Evolutionary conservation across 1,284 basidiomycete species (phyloP).

Genomic region (Sanghuangporus weigelae): DNA sequence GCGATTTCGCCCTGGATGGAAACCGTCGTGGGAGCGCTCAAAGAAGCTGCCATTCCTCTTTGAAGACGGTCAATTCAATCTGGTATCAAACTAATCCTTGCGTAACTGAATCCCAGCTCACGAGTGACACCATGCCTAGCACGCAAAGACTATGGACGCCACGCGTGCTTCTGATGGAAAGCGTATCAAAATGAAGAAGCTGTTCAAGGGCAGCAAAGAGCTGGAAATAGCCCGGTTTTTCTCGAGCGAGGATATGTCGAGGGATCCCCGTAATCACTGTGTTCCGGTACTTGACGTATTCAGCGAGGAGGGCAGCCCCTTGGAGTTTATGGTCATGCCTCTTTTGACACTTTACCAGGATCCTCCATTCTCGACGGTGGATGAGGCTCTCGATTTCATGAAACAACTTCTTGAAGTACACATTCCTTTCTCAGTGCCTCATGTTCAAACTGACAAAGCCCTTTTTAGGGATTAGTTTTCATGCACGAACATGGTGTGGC

Average conservation of each 20-base stretch:
- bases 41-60: conserved; percentile 10
- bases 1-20: conserved; percentile 25
- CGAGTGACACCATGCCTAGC: background rate
- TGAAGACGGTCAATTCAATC: conserved; percentile 25
- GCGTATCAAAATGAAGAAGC: background rate
- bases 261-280: conserved; percentile 18
- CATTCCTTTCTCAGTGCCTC: background rate
- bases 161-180: background rate
- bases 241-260: background rate
- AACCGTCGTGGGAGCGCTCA: conserved; percentile 24
- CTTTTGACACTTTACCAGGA: background rate
- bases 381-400: conserved; percentile 10
- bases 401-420: conserved; percentile 4
- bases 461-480: background rate
- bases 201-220: background rate
- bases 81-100: conserved; percentile 2
- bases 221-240: conserved; percentile 10
- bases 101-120: background rate
- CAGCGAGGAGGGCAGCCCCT: background rate
- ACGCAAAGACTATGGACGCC: background rate
- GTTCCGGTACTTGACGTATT: conserved; percentile 17
- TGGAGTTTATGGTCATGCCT: background rate
- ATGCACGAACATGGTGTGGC: background rate
- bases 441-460: too few species aligned
- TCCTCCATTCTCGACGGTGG: background rate